Conservation (phyloP, 768 basidiomycete genomes). For the Albatrellus ellisii region DNA sequence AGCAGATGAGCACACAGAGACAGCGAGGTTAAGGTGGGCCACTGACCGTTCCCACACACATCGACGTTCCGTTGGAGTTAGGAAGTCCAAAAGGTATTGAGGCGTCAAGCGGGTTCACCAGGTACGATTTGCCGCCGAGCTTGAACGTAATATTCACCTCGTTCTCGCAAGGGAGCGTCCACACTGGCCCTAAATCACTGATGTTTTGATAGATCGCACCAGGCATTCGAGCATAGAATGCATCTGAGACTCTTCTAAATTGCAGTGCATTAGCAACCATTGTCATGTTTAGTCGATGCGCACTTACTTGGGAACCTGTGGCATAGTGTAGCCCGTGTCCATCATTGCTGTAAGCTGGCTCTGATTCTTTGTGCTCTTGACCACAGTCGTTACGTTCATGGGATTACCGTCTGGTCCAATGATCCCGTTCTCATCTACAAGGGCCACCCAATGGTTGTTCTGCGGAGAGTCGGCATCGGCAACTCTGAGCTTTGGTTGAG, state of each 20-base stretch:
- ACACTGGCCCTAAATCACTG: constrained; percentile 42
- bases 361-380: constrained; percentile 49
- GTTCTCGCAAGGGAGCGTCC: constrained; percentile 68
- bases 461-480: constrained; percentile 54
- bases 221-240: constrained; percentile 68
- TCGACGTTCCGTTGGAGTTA: constrained; percentile 35
- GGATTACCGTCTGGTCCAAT: constrained; percentile 65
- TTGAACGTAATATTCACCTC: constrained; percentile 57
- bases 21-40: too few relatives aligned
- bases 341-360: constrained; percentile 62
- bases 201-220: constrained; percentile 51
- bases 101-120: constrained; percentile 63
- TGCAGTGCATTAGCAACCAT: too few relatives aligned
- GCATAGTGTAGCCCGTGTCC: constrained; percentile 60
- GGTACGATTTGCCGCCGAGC: constrained; percentile 56
- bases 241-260: too few relatives aligned
- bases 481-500: constrained; percentile 51
- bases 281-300: too few relatives aligned
- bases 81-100: constrained; percentile 41
- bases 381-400: constrained; percentile 50
- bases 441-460: constrained; percentile 73
- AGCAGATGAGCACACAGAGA: not conserved
- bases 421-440: constrained; percentile 55
- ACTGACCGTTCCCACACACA: constrained; percentile 60
- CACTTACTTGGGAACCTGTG: constrained; percentile 62